Evolutionary conservation across 1,284 basidiomycete species (phyloP).

Genomic region (Neonothopanus nambi): DNA sequence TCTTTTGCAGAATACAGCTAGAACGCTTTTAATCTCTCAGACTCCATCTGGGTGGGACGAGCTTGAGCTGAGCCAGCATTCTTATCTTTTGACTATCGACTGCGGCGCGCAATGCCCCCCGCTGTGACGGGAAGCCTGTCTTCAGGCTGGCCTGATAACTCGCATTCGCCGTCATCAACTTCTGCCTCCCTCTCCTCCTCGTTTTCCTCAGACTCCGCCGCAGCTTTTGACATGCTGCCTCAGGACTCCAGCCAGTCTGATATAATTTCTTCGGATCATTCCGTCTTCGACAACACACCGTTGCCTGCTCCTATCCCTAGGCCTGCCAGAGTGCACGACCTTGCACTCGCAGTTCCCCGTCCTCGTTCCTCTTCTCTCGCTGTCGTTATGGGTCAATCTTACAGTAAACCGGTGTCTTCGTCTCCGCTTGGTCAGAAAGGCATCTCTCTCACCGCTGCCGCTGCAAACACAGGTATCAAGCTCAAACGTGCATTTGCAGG

Average conservation of each 20-base stretch:
- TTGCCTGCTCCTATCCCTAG: constrained; percentile 17
- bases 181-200: constrained; percentile 39
- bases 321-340: constrained; percentile 15
- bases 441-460: constrained; percentile 21
- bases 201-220: constrained; percentile 31
- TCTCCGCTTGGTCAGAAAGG: constrained; percentile 12
- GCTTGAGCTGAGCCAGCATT: background rate
- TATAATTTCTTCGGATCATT: constrained; percentile 43
- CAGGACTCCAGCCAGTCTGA: constrained; percentile 41
- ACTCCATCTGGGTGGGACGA: background rate
- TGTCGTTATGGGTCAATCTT: constrained; percentile 40
- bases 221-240: constrained; percentile 37
- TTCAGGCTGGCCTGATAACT: constrained; percentile 20
- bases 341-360: constrained; percentile 34
- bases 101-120: constrained; percentile 6
- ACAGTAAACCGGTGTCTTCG: constrained; percentile 25
- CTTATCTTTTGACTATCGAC: background rate
- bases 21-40: constrained; percentile 6
- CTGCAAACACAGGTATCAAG: constrained; percentile 47
- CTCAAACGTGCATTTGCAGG: constrained; percentile 64
- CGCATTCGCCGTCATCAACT: constrained; percentile 15
- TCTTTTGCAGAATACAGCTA: constrained; percentile 12
- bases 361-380: constrained; percentile 35
- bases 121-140: constrained; percentile 6
- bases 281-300: constrained; percentile 38